These are phyloP conservation scores for Wickerhamiella nectarea DNA, from an alignment of 805 yeast genomes.

Conservation along the genomic window DNA sequence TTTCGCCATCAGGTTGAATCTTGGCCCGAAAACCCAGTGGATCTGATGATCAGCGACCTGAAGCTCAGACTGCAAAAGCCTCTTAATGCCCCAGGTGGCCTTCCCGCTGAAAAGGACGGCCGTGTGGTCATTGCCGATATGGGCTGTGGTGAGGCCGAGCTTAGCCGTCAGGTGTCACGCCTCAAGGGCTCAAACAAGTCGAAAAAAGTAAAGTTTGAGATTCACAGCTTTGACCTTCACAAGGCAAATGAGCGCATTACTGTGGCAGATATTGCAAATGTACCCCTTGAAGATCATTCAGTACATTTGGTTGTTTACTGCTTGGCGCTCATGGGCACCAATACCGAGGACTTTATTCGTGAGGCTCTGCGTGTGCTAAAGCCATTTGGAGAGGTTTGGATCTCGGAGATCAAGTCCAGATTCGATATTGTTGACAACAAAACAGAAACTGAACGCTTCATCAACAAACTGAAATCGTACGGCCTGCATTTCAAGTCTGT, in stretches of 20 bases:
- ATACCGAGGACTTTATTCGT: slow-evolving; percentile 76
- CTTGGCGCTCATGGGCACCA: slow-evolving; percentile 93
- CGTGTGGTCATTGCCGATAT: slow-evolving; percentile 82
- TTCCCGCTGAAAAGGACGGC: slow-evolving; percentile 47
- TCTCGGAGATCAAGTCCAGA: slow-evolving; percentile 91
- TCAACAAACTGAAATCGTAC: slow-evolving; percentile 50
- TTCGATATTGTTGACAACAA: slow-evolving; percentile 42
- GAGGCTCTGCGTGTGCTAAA: slow-evolving; percentile 81
- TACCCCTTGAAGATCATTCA: slow-evolving; percentile 67
- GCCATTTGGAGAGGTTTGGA: slow-evolving; percentile 93
- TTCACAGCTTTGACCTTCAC: slow-evolving; percentile 84
- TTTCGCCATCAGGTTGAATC: slow-evolving; percentile 87
- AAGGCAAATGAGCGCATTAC: slow-evolving; percentile 81
- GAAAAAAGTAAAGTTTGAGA: slow-evolving; percentile 34
- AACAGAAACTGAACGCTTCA: slow-evolving; percentile 42
- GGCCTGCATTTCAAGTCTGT: slow-evolving; percentile 86
- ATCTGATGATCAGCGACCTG: slow-evolving; percentile 65
- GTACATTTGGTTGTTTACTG: slow-evolving; percentile 88
- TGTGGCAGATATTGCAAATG: slow-evolving; percentile 90
- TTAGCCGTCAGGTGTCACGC: slow-evolving; percentile 49
- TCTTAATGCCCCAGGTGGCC: slow-evolving; percentile 92
- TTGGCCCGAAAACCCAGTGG: slow-evolving; percentile 99
- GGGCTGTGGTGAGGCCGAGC: slow-evolving; percentile 98
- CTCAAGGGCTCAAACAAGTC: slow-evolving; percentile 25
- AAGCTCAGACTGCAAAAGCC: slow-evolving; percentile 37